Conservation (phyloP, 1,139 yeast species). For the Pichia sp. region DNA sequence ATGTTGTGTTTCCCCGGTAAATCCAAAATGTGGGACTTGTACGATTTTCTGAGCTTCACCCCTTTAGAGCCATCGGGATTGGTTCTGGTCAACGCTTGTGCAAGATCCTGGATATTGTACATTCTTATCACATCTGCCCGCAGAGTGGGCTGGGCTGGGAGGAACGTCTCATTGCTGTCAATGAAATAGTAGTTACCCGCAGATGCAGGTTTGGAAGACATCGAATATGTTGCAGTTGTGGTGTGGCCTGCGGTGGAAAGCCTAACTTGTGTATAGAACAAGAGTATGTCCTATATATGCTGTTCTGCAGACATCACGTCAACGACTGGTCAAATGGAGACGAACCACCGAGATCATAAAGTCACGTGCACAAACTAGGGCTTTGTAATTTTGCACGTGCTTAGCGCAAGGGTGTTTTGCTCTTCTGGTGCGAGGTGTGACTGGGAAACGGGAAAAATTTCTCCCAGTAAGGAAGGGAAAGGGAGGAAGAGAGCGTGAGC, state of each 20-base stretch:
- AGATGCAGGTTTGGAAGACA: background rate
- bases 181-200: slow-evolving; percentile 37
- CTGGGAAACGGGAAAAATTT: background rate
- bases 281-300: no score
- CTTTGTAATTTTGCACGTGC: no score
- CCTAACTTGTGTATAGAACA: no score
- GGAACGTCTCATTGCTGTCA: slow-evolving; percentile 39
- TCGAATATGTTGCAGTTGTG: background rate
- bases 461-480: background rate
- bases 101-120: slow-evolving; percentile 64
- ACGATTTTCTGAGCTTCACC: slow-evolving; percentile 85
- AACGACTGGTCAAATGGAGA: no score
- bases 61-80: slow-evolving; percentile 88
- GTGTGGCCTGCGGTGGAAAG: no score
- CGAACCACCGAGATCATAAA: no score
- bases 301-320: no score
- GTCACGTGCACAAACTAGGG: no score
- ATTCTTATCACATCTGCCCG: slow-evolving; percentile 62
- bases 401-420: background rate
- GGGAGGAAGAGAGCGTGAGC: background rate
- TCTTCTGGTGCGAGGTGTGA: background rate
- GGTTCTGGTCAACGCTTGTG: slow-evolving; percentile 79
- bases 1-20: slow-evolving; percentile 76
- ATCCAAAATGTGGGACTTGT: slow-evolving; percentile 85
- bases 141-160: slow-evolving; percentile 61